Evolutionary conservation across 352 stramenopile species (phyloP), one percentile per base, ranked within the genome.

Genomic region (Aphanomyces invadans): DNA sequence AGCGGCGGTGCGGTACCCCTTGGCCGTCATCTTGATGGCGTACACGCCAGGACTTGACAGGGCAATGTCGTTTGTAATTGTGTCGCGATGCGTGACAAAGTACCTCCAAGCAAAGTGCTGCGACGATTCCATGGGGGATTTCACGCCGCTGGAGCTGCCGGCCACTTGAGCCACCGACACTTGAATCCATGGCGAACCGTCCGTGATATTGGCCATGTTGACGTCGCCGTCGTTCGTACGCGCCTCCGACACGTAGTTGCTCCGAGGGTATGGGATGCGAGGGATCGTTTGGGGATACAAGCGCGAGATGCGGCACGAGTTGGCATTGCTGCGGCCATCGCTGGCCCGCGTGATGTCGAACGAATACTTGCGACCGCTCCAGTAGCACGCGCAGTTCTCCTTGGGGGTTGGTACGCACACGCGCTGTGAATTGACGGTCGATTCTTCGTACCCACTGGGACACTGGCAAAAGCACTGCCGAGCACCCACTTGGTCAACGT

Each of bases 391-490:
- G 39, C 55, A 63, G 29, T 15, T 51, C 3, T 63, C 55, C 33
- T 63, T 63, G 55, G 55, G 32, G n/a, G 31, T 28, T 11, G 33
- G 55, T 11, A 51, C 33, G 36, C 55, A 63, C 0, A 33, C 4
- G 7, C 55, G 55, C 55, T 48, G 15, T n/a, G 21, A 31, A 4
- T 51, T 32, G 36, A 42, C 45, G 55, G 29, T 25, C 1, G 23
- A 21, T 26, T 71, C 59, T 53, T 72, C 65, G 26, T 64, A 74
- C 39, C 70, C 70, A 29, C 26, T 70, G 1, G 65, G 65, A 52
- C 70, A 74, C 45, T 60, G 63, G 52, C 65, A 74, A 32, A 69
- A 32, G 38, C 57, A 74, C 31, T 65, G 57, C 17, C 38, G 55
- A 21, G 12, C 21, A 1, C 48, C 51, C 10, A 9, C 32, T 0